phyloP scores from a whole-genome alignment of 2,329 filamentous ascomycete species.

The Claviceps sorghi region DNA sequence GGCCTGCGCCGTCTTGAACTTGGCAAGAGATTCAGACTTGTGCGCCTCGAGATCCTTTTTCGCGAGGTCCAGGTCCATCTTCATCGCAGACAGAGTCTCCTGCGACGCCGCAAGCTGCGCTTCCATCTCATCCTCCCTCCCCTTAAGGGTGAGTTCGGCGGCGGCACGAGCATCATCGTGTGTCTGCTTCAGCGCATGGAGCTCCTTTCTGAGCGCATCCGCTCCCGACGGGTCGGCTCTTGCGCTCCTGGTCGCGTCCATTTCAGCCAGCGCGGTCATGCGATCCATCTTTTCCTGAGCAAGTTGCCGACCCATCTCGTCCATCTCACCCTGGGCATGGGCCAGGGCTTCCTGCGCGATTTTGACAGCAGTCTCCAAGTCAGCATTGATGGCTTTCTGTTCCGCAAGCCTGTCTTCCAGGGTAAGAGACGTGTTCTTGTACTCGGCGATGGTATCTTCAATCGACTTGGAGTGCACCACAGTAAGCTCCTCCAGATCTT shows the following conservation, averaged over 20 bases:
- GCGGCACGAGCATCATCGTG: conserved; percentile 29
- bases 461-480: conserved; percentile 23
- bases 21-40: conserved; percentile 34
- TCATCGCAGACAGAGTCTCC: conserved; percentile 15
- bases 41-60: conserved; percentile 40
- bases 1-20: conserved; percentile 39
- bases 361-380: conserved; percentile 22
- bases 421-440: conserved; percentile 19
- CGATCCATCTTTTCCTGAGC: conserved; percentile 46
- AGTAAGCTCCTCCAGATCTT: conserved; percentile 30
- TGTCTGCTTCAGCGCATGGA: conserved; percentile 32
- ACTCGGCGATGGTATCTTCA: conserved; percentile 26
- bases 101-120: conserved; percentile 22
- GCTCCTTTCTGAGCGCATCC: conserved; percentile 36
- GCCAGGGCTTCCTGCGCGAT: conserved; percentile 27
- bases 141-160: conserved; percentile 19
- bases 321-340: conserved; percentile 32
- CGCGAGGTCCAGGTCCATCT: conserved; percentile 31
- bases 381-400: conserved; percentile 21
- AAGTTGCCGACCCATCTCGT: conserved; percentile 37
- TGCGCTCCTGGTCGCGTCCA: conserved; percentile 41
- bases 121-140: conserved; percentile 23
- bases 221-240: conserved; percentile 41
- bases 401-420: conserved; percentile 22
- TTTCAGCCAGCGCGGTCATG: conserved; percentile 42